phyloP scores from a whole-genome alignment of 495 filamentous ascomycete species.

The Clavariopsis aquatica region DNA sequence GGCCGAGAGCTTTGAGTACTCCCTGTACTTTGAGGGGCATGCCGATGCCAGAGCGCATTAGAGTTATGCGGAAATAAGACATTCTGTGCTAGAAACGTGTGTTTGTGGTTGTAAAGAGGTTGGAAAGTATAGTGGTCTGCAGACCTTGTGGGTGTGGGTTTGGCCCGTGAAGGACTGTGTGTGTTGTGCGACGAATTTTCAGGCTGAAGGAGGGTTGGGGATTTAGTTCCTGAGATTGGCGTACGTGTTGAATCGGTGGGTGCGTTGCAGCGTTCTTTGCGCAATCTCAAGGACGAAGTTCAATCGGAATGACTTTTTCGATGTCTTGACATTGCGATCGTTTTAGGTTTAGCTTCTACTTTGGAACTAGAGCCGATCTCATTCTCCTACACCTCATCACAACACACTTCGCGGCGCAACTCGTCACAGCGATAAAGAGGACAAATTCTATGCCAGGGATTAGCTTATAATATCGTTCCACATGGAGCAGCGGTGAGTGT shows the following conservation, averaged over 20 bases:
- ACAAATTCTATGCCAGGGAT: background rate
- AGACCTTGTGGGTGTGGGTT: background rate
- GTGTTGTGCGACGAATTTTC: no score
- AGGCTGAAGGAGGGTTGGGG: background rate
- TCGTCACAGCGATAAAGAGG: background rate
- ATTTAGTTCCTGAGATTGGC: background rate
- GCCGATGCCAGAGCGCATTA: slow-evolving; percentile 90
- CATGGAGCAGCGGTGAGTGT: slow-evolving; percentile 2
- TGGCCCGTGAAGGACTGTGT: no score
- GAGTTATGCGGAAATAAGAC: slow-evolving; percentile 94
- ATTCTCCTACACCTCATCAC: background rate
- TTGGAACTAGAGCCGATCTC: background rate
- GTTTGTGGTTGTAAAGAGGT: background rate
- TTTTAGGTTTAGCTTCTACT: background rate
- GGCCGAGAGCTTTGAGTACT: slow-evolving; percentile 84
- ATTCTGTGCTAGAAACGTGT: slow-evolving; percentile 52
- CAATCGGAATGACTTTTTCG: slow-evolving; percentile 1
- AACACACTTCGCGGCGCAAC: background rate
- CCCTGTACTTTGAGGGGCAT: slow-evolving; percentile 78
- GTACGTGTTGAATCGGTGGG: background rate
- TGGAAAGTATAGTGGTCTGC: background rate
- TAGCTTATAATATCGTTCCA: background rate
- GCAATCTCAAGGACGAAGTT: background rate
- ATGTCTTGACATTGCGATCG: background rate
- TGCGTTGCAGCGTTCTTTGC: background rate